Evolutionary conservation across 257 asterid genomes (phyloP).

Genomic region (Penstemon barbatus): DNA sequence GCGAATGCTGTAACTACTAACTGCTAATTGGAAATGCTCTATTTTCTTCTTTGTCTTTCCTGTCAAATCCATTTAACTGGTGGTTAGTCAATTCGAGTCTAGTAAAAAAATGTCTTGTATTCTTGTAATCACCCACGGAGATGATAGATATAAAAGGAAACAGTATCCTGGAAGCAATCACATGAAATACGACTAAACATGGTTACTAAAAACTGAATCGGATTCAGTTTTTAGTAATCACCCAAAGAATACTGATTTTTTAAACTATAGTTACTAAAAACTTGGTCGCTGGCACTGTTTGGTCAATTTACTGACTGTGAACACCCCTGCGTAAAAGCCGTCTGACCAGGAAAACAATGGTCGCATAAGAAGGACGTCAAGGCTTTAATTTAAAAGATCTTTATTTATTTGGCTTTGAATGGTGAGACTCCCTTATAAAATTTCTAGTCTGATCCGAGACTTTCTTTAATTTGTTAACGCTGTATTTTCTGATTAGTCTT

Average conservation of each 20-base stretch:
- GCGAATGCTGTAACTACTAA: background rate
- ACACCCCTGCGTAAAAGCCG: too few relatives aligned
- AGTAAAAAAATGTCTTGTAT: background rate
- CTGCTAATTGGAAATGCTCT: background rate
- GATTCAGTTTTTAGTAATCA: too few relatives aligned
- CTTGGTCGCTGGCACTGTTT: background rate
- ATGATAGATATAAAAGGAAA: too few relatives aligned
- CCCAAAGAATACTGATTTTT: too few relatives aligned
- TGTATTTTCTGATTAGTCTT: background rate
- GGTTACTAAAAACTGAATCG: too few relatives aligned
- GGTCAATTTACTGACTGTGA: background rate
- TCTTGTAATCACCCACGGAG: background rate
- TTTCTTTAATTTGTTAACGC: background rate
- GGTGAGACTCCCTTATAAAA: background rate
- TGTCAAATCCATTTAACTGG: background rate
- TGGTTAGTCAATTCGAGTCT: background rate
- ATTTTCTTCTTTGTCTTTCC: background rate
- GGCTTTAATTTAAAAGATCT: background rate
- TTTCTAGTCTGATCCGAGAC: background rate
- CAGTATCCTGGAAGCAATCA: too few relatives aligned
- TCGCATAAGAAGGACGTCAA: background rate
- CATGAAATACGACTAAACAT: too few relatives aligned
- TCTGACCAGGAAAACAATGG: too few relatives aligned
- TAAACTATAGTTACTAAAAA: too few relatives aligned
- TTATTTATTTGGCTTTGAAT: background rate